Base-by-base conservation (phyloP, 768 basidiomycete species). In the Tylopilus felleus region DNA sequence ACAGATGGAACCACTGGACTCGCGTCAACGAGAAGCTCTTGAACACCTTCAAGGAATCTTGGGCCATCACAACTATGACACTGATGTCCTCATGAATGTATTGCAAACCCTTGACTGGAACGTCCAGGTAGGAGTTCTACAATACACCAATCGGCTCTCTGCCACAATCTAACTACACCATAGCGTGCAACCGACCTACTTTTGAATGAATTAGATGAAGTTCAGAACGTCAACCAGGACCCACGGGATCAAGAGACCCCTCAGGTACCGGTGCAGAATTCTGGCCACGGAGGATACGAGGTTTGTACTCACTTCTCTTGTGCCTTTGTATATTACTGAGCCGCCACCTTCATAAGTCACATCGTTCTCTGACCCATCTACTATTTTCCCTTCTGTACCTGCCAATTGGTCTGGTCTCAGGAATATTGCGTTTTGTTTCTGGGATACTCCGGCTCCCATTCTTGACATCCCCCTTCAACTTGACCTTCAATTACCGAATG, bases 391-490 rank as follows among this genome's bases (percentile, higher is more conserved):
- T 88, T 19, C 62, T 89, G 49, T 73, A 82, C 9, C 72, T 84
- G 38, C 86, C 90, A 0, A 67, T 90, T 46, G 77, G 82, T 52
- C 66, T 88, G 47, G 42, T 48, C 42, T 57, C 42, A 5, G 12
- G 41, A 25, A 31, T 88, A n/a, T 65, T 88, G 43, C 81, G 84
- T 36, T 85, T 86, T 67, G 61, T 91, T 36, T 81, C 90, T 55
- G 75, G 79, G 33, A 62, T 88, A 19, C 75, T 93, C 13, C 84
- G 84, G 22, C 78, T 90, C 13, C 86, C 88, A 10, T 55, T 90
- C 14, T 84, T 87, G 2, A 78, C 80, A 0, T 68, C 83, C 33
- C 72, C 76, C 47, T 80, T 85, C 65, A 71, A 71, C 28, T 66
- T 74, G 1, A 69, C 74, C 45, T 73, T 81, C 10, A 49, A 56